These are phyloP conservation scores for Silene conica DNA, from an alignment of 148 eudicot species.

Conservation along the genomic window DNA sequence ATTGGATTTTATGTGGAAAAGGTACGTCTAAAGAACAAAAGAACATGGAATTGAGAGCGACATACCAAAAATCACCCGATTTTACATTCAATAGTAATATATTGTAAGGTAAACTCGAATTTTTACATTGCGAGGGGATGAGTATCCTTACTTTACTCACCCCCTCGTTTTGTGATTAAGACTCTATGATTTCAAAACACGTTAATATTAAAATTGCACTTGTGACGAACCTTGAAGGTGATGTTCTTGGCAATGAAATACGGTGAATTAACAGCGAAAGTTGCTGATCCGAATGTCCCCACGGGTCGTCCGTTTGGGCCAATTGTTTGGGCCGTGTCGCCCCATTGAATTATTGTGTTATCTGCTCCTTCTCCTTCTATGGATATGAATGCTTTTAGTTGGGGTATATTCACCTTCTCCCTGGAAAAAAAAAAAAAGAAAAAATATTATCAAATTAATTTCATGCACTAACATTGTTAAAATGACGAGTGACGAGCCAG, in stretches of 20 bases:
- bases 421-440: conserved; percentile 27
- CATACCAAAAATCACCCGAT: not conserved
- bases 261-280: conserved; percentile 86
- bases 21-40: not conserved
- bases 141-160: too few species aligned
- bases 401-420: conserved; percentile 85
- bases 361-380: conserved; percentile 98
- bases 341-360: conserved; percentile 81
- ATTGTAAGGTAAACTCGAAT: too few species aligned
- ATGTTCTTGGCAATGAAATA: conserved; percentile 90
- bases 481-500: too few species aligned
- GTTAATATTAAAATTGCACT: too few species aligned
- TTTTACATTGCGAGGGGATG: too few species aligned
- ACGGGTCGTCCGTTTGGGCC: conserved; percentile 64
- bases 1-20: not conserved
- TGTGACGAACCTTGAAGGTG: conserved; percentile 55
- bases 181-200: too few species aligned
- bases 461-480: not conserved
- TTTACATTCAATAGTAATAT: too few species aligned
- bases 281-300: conserved; percentile 74
- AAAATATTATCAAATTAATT: too few species aligned
- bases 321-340: conserved; percentile 83
- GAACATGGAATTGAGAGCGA: conserved; percentile 6
- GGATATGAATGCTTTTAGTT: conserved; percentile 64
- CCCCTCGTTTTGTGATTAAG: too few species aligned